Conservation (phyloP, 2,329 filamentous ascomycete species). For the Nothophaeocryptopus gaeumannii region DNA sequence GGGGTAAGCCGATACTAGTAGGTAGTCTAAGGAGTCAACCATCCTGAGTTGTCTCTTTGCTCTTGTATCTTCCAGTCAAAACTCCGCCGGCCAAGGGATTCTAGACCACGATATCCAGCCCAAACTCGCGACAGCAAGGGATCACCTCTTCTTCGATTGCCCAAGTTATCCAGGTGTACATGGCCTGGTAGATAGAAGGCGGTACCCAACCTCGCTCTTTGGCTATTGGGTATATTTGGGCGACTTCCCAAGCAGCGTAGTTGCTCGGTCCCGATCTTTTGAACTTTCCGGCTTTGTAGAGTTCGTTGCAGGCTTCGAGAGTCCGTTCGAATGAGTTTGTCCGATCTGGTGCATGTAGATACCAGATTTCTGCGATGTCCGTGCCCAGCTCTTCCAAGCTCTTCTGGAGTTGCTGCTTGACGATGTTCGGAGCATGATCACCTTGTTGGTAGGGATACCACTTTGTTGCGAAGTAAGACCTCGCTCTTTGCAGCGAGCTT, state of each 20-base stretch:
- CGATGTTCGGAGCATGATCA: neutral
- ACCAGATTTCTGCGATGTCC: conserved; percentile 71
- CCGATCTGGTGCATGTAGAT: conserved; percentile 63
- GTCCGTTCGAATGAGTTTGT: conserved; percentile 71
- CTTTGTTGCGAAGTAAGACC: conserved; percentile 78
- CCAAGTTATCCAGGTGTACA: conserved; percentile 42
- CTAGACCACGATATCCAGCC: conserved; percentile 42
- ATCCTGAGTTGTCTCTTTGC: conserved; percentile 36
- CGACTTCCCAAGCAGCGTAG: conserved; percentile 79
- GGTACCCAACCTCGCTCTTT: conserved; percentile 54
- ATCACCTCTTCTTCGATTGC: conserved; percentile 44
- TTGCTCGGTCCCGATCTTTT: conserved; percentile 74
- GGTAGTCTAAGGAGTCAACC: too few species aligned
- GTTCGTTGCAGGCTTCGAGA: conserved; percentile 68
- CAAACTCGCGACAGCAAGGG: conserved; percentile 43
- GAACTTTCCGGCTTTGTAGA: conserved; percentile 82
- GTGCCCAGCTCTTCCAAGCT: conserved; percentile 58
- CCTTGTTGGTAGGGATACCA: conserved; percentile 28
- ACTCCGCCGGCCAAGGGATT: conserved; percentile 48
- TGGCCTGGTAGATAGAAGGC: conserved; percentile 48
- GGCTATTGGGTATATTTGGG: conserved; percentile 74
- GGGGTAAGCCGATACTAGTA: too few species aligned
- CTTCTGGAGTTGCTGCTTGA: neutral
- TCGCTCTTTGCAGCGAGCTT: conserved; percentile 73
- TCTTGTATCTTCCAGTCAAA: conserved; percentile 43